Percentiles rank a stretch among this genome's conserved stretches.
These are phyloP conservation scores for Curvularia eragrostidis DNA, from an alignment of 2,329 filamentous ascomycete species.

Conservation along the genomic window DNA sequence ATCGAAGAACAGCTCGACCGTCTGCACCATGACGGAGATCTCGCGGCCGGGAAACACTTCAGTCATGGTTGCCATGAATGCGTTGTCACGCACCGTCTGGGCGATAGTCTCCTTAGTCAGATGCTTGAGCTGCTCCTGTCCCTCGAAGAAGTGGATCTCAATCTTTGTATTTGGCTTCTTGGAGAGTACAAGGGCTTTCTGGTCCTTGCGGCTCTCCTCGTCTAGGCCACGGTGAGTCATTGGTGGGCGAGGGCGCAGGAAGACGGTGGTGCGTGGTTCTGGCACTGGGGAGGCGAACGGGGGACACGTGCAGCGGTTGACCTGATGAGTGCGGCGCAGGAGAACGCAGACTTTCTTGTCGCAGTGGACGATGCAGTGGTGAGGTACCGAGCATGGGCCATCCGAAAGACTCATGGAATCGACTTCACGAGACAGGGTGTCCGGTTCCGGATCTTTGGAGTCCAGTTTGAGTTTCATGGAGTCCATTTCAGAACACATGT, in stretches of 20 bases:
- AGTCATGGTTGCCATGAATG: neutral
- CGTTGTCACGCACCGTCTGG: neutral
- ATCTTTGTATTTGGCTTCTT: neutral
- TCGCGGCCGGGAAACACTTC: neutral
- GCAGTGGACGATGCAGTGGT: conserved; percentile 4
- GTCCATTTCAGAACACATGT: no score
- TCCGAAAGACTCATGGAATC: no score
- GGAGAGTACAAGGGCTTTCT: neutral
- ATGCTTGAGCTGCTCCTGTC: neutral
- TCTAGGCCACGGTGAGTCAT: neutral
- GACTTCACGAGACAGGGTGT: no score
- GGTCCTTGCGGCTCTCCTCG: neutral
- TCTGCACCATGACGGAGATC: neutral
- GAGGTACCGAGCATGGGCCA: neutral
- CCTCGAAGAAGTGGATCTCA: neutral
- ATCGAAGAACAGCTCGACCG: conserved; percentile 2
- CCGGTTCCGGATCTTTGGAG: no score
- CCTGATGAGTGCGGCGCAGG: neutral
- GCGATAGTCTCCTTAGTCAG: neutral
- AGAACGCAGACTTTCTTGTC: neutral
- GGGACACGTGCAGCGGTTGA: no score
- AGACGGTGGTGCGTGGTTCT: no score
- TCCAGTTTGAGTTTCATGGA: no score
- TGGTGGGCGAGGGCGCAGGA: neutral
- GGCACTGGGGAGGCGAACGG: no score